Percentiles rank a stretch among this genome's conserved stretches.
phyloP scores from a whole-genome alignment of 306 rosid species.

The Geum urbanum region DNA sequence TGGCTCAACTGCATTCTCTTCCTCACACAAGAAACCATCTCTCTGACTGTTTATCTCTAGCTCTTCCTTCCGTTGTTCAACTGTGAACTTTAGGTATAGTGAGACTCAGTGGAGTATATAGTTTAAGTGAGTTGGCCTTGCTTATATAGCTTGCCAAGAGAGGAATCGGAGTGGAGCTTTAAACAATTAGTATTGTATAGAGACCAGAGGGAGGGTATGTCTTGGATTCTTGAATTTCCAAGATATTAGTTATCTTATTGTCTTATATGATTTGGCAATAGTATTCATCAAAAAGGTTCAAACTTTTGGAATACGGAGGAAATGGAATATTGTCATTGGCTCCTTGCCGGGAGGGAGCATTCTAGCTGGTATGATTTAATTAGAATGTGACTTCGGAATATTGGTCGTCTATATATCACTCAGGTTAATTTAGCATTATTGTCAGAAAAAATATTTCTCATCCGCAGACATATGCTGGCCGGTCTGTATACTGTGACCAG shows the following conservation, averaged over 20 bases:
- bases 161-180: background rate
- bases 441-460: background rate
- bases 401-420: background rate
- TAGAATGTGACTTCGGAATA: background rate
- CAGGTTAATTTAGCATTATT: background rate
- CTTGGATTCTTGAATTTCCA: background rate
- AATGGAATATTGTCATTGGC: background rate
- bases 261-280: conserved; percentile 28
- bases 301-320: background rate
- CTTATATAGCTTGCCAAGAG: conserved; percentile 18
- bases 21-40: conserved; percentile 53
- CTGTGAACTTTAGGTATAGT: background rate
- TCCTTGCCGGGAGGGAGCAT: background rate
- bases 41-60: conserved; percentile 5
- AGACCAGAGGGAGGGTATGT: background rate
- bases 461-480: background rate
- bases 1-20: conserved; percentile 54
- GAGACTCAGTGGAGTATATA: background rate
- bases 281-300: conserved; percentile 1
- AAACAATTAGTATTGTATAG: background rate
- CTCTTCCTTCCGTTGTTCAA: conserved; percentile 20
- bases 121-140: background rate
- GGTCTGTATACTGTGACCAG: background rate
- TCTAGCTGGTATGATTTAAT: too few relatives aligned
- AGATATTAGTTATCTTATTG: conserved; percentile 25